Percentiles rank a stretch among this genome's conserved stretches.
Evolutionary conservation across 1,284 basidiomycete species (phyloP).

Genomic region (Moesziomyces globuligerus): DNA sequence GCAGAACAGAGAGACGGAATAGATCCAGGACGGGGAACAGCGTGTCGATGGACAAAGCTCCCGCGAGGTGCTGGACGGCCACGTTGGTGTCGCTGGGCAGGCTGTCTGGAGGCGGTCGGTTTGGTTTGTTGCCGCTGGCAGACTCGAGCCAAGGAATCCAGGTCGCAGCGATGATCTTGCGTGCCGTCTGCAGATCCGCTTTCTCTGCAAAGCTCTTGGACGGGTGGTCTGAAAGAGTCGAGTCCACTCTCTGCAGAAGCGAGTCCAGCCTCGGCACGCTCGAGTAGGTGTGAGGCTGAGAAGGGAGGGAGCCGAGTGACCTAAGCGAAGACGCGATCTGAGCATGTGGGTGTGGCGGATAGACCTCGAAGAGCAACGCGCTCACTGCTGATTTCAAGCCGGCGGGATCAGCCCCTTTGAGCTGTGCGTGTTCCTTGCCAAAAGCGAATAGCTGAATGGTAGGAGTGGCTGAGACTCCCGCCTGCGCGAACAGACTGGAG

Average conservation of each 20-base stretch:
- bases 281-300: slow-evolving; percentile 76
- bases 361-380: slow-evolving; percentile 76
- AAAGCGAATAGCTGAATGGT: slow-evolving; percentile 78
- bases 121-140: slow-evolving; percentile 2
- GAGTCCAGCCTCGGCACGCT: slow-evolving; percentile 77
- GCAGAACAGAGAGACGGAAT: slow-evolving; percentile 81
- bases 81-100: slow-evolving; percentile 6
- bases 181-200: slow-evolving; percentile 43
- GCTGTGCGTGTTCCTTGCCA: slow-evolving; percentile 69
- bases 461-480: slow-evolving; percentile 80
- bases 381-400: slow-evolving; percentile 79
- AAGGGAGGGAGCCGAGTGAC: slow-evolving; percentile 73
- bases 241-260: slow-evolving; percentile 74
- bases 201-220: slow-evolving; percentile 56
- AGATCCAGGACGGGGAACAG: slow-evolving; percentile 85
- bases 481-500: slow-evolving; percentile 12
- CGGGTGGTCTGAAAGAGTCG: slow-evolving; percentile 73
- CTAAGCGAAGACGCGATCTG: slow-evolving; percentile 73
- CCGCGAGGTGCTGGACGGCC: slow-evolving; percentile 9
- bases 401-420: slow-evolving; percentile 77
- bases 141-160: slow-evolving; percentile 46
- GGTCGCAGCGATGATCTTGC: slow-evolving; percentile 71
- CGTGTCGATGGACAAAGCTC: slow-evolving; percentile 72
- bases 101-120: background rate
- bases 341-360: slow-evolving; percentile 79